phyloP scores from a whole-genome alignment of 1,284 basidiomycete genomes.

The Earliella scabrosa region DNA sequence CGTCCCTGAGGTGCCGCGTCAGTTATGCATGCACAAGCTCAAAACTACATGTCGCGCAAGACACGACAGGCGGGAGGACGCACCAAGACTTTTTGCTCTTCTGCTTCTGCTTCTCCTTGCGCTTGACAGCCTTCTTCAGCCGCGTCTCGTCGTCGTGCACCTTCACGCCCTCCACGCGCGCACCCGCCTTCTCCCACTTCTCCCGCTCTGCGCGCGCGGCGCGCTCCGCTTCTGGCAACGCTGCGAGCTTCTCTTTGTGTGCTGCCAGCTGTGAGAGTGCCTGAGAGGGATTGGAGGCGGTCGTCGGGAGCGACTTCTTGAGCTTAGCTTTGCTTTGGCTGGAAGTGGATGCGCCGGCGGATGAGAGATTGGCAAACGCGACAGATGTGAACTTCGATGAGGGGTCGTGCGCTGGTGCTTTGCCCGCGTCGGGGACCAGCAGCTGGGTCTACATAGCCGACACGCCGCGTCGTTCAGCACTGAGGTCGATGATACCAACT shows the following conservation, averaged over 20 bases:
- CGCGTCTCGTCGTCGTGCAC: conserved; percentile 82
- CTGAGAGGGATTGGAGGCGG: conserved; percentile 79
- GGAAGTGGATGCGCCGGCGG: conserved; percentile 38
- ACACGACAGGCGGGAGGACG: conserved; percentile 33
- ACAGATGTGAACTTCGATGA: conserved; percentile 60
- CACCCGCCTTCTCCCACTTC: conserved; percentile 86
- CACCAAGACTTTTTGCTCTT: conserved; percentile 88
- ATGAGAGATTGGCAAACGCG: conserved; percentile 68
- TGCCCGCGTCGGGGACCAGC: conserved; percentile 61
- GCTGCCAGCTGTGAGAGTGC: conserved; percentile 81
- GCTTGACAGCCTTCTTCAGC: conserved; percentile 89
- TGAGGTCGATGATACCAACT: too few species aligned
- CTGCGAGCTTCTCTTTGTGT: conserved; percentile 74
- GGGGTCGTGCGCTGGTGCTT: conserved; percentile 36
- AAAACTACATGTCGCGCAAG: too few species aligned
- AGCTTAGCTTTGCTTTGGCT: conserved; percentile 39
- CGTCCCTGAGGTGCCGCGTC: conserved; percentile 64
- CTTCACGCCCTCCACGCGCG: conserved; percentile 85
- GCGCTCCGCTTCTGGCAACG: conserved; percentile 79
- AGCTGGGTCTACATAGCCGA: conserved; percentile 69
- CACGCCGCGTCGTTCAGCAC: too few species aligned
- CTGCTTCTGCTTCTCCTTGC: conserved; percentile 85
- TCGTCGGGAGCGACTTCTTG: conserved; percentile 61
- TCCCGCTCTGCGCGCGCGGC: conserved; percentile 78
- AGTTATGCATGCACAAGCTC: too few species aligned